Conservation (phyloP, 768 basidiomycete genomes). For the Coprinopsis strossmayeri region DNA sequence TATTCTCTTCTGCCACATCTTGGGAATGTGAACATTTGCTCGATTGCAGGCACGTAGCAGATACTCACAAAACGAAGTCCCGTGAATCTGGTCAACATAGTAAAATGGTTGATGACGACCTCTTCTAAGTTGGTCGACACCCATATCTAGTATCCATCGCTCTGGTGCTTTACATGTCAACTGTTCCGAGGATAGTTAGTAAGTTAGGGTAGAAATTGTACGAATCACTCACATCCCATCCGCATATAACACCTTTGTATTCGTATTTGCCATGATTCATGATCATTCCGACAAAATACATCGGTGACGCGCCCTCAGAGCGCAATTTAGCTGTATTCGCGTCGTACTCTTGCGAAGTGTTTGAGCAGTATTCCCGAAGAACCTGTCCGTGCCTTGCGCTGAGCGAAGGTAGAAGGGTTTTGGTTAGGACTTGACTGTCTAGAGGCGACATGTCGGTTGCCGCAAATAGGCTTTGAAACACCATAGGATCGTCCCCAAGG, state of each 20-base stretch:
- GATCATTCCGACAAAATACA: constrained; percentile 43
- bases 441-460: neutral
- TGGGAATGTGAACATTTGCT: too few species aligned
- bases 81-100: too few species aligned
- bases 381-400: neutral
- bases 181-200: constrained; percentile 14
- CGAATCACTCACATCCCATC: constrained; percentile 40
- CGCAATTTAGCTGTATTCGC: neutral
- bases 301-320: constrained; percentile 14
- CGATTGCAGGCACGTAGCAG: too few species aligned
- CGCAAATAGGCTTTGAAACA: neutral
- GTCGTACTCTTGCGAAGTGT: neutral
- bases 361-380: neutral
- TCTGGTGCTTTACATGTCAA: constrained; percentile 31
- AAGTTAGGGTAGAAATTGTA: neutral
- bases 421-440: neutral
- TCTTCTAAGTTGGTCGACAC: constrained; percentile 28
- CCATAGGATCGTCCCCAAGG: neutral
- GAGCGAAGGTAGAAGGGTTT: neutral
- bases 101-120: constrained; percentile 50
- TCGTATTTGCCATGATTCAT: constrained; percentile 33
- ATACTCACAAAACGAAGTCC: too few species aligned
- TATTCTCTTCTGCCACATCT: constrained; percentile 33
- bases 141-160: constrained; percentile 39
- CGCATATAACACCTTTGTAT: constrained; percentile 38